A percentile compares a stretch with the other conserved stretches of the same genome.
These are phyloP conservation scores for Ustilago hordei DNA, from an alignment of 1,284 basidiomycete species.

Conservation along the genomic window DNA sequence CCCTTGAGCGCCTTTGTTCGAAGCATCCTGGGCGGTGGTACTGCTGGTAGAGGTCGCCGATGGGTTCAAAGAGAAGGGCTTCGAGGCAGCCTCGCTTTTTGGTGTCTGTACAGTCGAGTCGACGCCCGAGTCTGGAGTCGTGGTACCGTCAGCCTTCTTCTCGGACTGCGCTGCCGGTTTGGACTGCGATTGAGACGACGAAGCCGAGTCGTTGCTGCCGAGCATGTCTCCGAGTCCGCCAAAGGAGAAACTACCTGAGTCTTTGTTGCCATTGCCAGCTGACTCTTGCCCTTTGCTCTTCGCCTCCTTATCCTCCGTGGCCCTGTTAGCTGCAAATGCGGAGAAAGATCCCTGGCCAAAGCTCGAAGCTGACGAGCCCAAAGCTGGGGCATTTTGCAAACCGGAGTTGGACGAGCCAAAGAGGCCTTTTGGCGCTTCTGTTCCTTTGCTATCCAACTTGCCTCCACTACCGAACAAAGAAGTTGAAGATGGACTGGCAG, in stretches of 20 bases:
- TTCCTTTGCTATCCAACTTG: constrained; percentile 25
- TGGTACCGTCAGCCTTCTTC: neutral
- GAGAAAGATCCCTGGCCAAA: constrained; percentile 39
- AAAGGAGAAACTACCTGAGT: constrained; percentile 49
- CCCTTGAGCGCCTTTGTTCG: constrained; percentile 6
- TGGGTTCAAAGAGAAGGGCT: constrained; percentile 34
- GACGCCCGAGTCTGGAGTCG: constrained; percentile 14
- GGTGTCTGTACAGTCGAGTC: constrained; percentile 22
- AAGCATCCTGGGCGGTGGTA: neutral
- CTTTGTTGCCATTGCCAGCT: constrained; percentile 8
- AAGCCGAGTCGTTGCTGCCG: constrained; percentile 26
- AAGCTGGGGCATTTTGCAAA: constrained; percentile 22
- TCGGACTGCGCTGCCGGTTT: constrained; percentile 5
- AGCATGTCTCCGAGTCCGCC: constrained; percentile 37
- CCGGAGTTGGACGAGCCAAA: constrained; percentile 19
- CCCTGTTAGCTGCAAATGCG: constrained; percentile 40
- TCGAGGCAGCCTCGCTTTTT: constrained; percentile 19
- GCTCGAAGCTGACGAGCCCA: constrained; percentile 24
- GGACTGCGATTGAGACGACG: constrained; percentile 11
- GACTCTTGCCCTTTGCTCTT: constrained; percentile 18
- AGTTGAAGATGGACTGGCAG: constrained; percentile 14
- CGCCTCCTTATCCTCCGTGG: constrained; percentile 30
- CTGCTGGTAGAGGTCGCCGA: neutral
- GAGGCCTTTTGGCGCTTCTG: constrained; percentile 14
- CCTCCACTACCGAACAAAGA: constrained; percentile 48